Evolutionary conservation across 1,284 basidiomycete species (phyloP), one percentile per base, ranked within the genome.

Genomic region (Lignosus rhinocerotis): DNA sequence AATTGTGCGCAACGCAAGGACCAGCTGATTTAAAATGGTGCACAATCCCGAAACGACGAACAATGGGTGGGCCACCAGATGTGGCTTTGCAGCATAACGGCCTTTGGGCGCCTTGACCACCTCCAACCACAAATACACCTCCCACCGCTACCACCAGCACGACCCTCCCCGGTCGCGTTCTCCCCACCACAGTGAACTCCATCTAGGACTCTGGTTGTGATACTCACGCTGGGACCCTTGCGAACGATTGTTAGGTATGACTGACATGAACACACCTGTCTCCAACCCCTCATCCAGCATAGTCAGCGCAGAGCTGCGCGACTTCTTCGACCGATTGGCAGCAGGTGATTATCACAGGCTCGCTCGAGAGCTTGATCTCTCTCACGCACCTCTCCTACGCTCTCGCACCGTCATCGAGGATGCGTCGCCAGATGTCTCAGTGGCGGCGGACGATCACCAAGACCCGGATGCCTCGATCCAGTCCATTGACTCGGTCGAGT

Each of bases 251-350:
- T 49, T 52, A 36, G 3, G 39, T 46, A 59, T 42, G 53, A 55
- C 42, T 16, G 43, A 42, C 25, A 55, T 50, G 49, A 56, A 49
- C 34, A 48, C 48, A 3, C 31, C 8, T 7, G 33, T 6, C 30
- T 21, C 51, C 43, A 50, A 25, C 44, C 31, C 46, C n/a, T 19
- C 36, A 2, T 33, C 54, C 32, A 38, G 25, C 45, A 49, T 64
- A 44, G 38, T 44, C 36, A 36, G 19, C 30, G 50, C 44, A 12
- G 53, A 56, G 46, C 44, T 61, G 34, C 62, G 55, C 42, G 36
- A 57, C 34, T 64, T 64, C 62, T 64, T 64, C 41, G 62, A 61
- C 55, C 62, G 62, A 19, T 41, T 64, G n/a, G 59, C 62, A 44
- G 58, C 62, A 51, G 59, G 62, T 25, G 62, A 64, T 53, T 64